phyloP scores from a whole-genome alignment of 2,329 filamentous ascomycete genomes.

The Trichoderma sp. region DNA sequence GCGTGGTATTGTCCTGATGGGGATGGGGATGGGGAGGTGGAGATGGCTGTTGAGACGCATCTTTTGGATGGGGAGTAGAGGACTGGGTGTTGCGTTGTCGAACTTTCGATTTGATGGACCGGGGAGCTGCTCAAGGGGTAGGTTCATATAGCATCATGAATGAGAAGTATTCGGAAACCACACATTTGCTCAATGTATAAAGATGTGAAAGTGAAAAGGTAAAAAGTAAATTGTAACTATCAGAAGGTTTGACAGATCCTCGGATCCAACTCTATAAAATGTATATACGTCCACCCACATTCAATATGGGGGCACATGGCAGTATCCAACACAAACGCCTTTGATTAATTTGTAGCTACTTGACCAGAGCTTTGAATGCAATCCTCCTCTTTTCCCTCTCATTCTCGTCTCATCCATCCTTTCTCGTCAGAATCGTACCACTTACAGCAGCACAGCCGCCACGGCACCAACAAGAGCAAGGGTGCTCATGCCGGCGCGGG shows the following conservation, averaged over 20 bases:
- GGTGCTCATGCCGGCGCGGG: slow-evolving; percentile 32
- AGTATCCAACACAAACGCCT: slow-evolving; percentile 20
- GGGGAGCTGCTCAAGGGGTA: neutral
- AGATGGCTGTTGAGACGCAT: slow-evolving; percentile 1
- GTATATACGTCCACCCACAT: slow-evolving; percentile 15
- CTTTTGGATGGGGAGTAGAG: neutral
- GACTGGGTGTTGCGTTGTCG: too few species aligned
- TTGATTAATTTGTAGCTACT: slow-evolving; percentile 15
- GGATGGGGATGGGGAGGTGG: neutral
- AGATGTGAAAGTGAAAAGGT: neutral
- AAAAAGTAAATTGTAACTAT: neutral
- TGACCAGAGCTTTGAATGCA: neutral
- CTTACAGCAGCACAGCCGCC: slow-evolving; percentile 29
- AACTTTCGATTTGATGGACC: too few species aligned
- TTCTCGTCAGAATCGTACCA: neutral
- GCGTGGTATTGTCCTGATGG: neutral
- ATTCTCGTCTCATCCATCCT: neutral
- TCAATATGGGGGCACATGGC: slow-evolving; percentile 5
- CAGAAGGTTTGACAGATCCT: slow-evolving; percentile 6
- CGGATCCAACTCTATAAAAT: slow-evolving; percentile 15
- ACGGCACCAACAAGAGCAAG: slow-evolving; percentile 32
- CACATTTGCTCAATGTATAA: neutral
- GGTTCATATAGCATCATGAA: too few species aligned
- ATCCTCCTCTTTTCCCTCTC: neutral
- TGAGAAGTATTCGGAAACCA: neutral